phyloP scores from a whole-genome alignment of 768 basidiomycete genomes.

The Cyathus striatus region DNA sequence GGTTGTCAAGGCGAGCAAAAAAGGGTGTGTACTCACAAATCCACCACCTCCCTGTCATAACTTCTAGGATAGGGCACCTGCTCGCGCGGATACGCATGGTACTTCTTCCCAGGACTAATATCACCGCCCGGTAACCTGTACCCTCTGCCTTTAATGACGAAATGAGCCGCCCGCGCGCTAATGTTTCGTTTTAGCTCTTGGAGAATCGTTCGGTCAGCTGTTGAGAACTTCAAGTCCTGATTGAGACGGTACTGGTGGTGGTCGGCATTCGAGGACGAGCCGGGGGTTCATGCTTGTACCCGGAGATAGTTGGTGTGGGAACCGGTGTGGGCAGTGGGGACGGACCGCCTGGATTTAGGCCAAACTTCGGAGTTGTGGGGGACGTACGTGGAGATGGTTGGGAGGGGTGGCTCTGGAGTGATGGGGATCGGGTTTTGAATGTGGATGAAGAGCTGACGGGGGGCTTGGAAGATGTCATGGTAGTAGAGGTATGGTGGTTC shows the following conservation, averaged over 20 bases:
- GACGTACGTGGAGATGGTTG: background rate
- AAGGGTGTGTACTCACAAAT: slow-evolving; percentile 48
- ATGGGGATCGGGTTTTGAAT: background rate
- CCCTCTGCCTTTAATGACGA: slow-evolving; percentile 42
- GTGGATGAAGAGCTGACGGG: background rate
- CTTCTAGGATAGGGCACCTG: slow-evolving; percentile 68
- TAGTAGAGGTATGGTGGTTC: slow-evolving; percentile 6
- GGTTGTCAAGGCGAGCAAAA: too few relatives aligned
- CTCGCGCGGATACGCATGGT: slow-evolving; percentile 45
- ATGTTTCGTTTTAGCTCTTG: slow-evolving; percentile 50
- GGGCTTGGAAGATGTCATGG: slow-evolving; percentile 5
- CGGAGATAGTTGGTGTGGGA: background rate
- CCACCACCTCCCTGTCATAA: slow-evolving; percentile 58
- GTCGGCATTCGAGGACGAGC: background rate
- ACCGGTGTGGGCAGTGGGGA: background rate
- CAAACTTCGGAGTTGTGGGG: background rate
- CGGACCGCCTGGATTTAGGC: background rate
- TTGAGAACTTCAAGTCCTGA: slow-evolving; percentile 38
- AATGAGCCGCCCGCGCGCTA: slow-evolving; percentile 50
- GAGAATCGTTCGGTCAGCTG: slow-evolving; percentile 57
- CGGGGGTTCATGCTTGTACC: background rate
- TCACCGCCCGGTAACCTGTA: slow-evolving; percentile 22
- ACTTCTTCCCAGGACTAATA: slow-evolving; percentile 35
- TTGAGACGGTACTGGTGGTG: background rate
- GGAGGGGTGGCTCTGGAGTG: background rate